Percentiles rank a stretch among this genome's conserved stretches.
Conservation (phyloP, 139 green algal genomes). For the Edaphochlamys debaryana region DNA sequence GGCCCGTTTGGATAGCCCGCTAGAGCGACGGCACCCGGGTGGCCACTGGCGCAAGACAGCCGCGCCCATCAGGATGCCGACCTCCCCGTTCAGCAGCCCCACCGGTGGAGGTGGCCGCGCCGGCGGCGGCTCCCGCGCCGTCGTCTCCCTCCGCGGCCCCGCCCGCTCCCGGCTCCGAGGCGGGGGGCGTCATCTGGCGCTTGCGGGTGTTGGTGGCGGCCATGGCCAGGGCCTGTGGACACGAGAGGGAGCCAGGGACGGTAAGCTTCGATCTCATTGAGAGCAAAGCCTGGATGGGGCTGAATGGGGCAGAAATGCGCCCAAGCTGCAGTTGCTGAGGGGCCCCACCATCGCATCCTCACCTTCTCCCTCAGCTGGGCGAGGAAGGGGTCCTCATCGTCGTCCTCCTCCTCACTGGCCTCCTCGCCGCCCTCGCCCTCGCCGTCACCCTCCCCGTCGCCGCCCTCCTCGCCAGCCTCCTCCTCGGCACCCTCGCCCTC, state of each 20-base stretch:
- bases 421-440: neutral
- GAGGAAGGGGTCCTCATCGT: slow-evolving; percentile 12
- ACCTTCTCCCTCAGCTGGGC: slow-evolving; percentile 11
- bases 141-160: neutral
- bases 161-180: neutral
- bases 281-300: neutral
- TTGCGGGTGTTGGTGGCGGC: slow-evolving; percentile 22
- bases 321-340: no score
- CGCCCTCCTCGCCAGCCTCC: neutral
- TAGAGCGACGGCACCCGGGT: no score
- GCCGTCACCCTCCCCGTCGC: neutral
- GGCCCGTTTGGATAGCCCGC: no score
- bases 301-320: neutral
- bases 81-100: no score
- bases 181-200: slow-evolving; percentile 32
- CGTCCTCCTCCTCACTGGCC: neutral
- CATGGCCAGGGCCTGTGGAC: neutral
- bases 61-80: no score
- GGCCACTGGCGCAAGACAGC: no score
- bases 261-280: neutral
- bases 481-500: neutral
- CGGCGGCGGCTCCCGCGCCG: neutral
- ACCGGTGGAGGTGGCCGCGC: neutral
- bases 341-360: neutral
- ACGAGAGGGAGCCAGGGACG: neutral